These are phyloP conservation scores for Avena atlantica DNA, from an alignment of 176 grass and related monocot species.

Conservation along the genomic window DNA sequence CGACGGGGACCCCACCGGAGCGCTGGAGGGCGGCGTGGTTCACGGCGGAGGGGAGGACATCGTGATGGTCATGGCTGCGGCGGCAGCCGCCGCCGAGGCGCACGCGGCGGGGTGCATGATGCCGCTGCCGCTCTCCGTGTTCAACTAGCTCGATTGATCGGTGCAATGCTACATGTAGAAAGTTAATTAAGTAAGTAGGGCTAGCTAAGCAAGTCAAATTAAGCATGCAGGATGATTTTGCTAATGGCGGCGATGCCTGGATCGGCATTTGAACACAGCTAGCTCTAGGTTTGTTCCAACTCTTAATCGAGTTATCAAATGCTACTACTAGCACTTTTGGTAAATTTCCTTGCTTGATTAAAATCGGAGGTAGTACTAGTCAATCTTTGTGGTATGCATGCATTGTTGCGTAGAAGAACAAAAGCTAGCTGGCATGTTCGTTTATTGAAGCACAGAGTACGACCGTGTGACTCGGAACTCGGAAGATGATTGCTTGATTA, in stretches of 20 bases:
- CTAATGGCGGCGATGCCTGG: neutral
- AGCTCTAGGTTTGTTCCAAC: neutral
- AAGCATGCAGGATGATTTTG: neutral
- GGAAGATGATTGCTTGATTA: too few relatives aligned
- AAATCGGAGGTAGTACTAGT: too few relatives aligned
- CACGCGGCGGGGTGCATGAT: slow-evolving; percentile 54
- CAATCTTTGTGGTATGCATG: too few relatives aligned
- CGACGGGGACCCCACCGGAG: neutral
- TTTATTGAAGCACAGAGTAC: too few relatives aligned
- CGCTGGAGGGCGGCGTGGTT: neutral
- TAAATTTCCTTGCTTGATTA: neutral
- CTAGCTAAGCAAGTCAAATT: neutral
- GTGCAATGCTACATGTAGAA: neutral
- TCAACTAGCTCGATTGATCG: slow-evolving; percentile 37
- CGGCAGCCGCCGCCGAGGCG: slow-evolving; percentile 36
- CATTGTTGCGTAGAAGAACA: too few relatives aligned
- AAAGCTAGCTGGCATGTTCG: too few relatives aligned
- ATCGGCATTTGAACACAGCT: slow-evolving; percentile 6
- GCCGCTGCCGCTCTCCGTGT: slow-evolving; percentile 56
- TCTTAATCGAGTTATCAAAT: too few relatives aligned
- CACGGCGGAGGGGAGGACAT: slow-evolving; percentile 38
- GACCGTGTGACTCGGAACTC: too few relatives aligned
- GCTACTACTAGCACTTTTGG: neutral
- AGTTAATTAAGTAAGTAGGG: neutral
- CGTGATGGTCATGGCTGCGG: slow-evolving; percentile 44